Evolutionary conservation across 2,329 filamentous ascomycete species (phyloP).

Genomic region (Diaporthe batatas): DNA sequence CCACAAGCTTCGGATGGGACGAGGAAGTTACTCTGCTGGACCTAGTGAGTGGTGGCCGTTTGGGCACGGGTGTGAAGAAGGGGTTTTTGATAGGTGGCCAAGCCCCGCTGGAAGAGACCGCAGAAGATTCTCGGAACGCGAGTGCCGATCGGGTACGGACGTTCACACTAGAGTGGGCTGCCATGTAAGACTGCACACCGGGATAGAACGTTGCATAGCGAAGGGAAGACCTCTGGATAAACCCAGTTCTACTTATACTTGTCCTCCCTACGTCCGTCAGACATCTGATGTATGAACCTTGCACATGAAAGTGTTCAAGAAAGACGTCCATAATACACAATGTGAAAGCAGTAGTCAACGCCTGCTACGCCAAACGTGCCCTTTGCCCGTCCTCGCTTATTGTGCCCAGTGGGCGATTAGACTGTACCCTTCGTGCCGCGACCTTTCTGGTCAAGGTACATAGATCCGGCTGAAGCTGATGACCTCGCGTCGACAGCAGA

Average conservation of each 20-base stretch:
- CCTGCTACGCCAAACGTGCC: slow-evolving; percentile 37
- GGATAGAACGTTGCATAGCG: slow-evolving; percentile 4
- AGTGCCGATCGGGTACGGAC: slow-evolving; percentile 68
- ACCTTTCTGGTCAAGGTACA: slow-evolving; percentile 72
- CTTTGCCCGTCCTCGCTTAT: slow-evolving; percentile 32
- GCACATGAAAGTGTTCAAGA: slow-evolving; percentile 13
- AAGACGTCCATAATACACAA: slow-evolving; percentile 16
- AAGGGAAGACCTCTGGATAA: not conserved
- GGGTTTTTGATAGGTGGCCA: slow-evolving; percentile 87
- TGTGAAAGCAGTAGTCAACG: slow-evolving; percentile 15
- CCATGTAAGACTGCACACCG: slow-evolving; percentile 71
- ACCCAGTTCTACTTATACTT: slow-evolving; percentile 15
- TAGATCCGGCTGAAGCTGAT: slow-evolving; percentile 91
- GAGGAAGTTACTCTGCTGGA: slow-evolving; percentile 88
- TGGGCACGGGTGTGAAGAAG: slow-evolving; percentile 97
- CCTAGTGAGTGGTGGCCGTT: slow-evolving; percentile 84
- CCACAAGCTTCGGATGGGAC: slow-evolving; percentile 87
- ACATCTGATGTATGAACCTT: not conserved
- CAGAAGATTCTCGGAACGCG: slow-evolving; percentile 42
- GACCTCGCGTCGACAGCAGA: slow-evolving; percentile 91
- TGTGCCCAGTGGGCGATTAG: slow-evolving; percentile 23
- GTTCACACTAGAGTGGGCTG: slow-evolving; percentile 94
- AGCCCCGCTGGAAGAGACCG: slow-evolving; percentile 52
- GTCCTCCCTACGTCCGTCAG: not conserved
- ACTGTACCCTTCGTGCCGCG: not conserved